Base-by-base conservation (phyloP, 176 grass and related monocot species). In the Poa pratensis region DNA sequence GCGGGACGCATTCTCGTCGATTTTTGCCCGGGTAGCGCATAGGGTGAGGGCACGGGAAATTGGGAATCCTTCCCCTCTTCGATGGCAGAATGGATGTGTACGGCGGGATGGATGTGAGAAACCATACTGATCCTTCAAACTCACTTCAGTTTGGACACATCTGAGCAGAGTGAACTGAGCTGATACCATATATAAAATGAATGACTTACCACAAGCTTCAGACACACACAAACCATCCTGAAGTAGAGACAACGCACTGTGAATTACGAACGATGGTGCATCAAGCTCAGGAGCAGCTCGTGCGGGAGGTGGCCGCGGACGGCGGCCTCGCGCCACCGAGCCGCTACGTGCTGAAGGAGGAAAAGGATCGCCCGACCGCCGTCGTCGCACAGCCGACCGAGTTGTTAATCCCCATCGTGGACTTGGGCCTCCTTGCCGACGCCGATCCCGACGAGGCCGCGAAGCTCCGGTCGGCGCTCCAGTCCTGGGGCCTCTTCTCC, bases 401-500 rank as follows among this genome's bases (percentile, higher is more conserved):
- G 34, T 20, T 65, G 6, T 15, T 28, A 17, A 79, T 94, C 63
- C 92, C 92, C 64, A 59, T 73, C 48, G 80, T 90, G 15, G 87
- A 92, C 84, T 34, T 92, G 81, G 46, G 30, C 35, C 85, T 78
- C 24, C 42, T 92, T 5, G 77, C 68, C 5, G 55, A 87, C 3
- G 69, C 67, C 52, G 90, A 80, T 28, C 81, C 46, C 30, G 85
- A 86, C 40, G 93, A 94, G 85, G 43, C 60, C 9, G 68, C 17
- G 40, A 90, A 90, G 90, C 86, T 95, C 9, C 81, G 67, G 18
- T 7, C 68, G 62, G 90, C 88, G 11, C 75, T 92, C 16, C 12
- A 81, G 10, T 86, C 85, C 15, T 94, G 85, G 93, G 93, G 90
- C 2, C 66, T 94, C 39, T 94, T 94, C 59, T 78, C 62, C 63